These are phyloP conservation scores for Narthecium ossifragum DNA, from an alignment of 106 monocot genomes.

Conservation along the genomic window DNA sequence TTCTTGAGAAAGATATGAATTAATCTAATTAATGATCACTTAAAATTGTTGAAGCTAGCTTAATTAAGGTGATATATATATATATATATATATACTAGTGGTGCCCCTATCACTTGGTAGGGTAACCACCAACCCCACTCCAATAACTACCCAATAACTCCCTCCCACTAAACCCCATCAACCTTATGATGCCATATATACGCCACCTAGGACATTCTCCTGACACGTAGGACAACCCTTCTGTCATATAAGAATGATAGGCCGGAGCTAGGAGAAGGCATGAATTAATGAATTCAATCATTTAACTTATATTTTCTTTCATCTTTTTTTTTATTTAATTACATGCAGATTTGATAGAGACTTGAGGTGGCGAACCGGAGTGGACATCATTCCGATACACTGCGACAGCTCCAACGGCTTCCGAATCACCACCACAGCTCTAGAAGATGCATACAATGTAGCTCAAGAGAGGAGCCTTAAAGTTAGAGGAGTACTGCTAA, in stretches of 20 bases:
- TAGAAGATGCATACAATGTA: constrained; percentile 24
- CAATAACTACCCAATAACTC: too few species aligned
- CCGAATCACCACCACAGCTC: constrained; percentile 24
- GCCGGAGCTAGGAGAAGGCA: too few species aligned
- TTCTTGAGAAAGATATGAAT: background rate
- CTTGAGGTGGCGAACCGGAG: constrained; percentile 65
- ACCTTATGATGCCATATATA: too few species aligned
- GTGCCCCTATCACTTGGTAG: too few species aligned
- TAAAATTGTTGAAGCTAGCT: too few species aligned
- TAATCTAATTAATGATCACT: too few species aligned
- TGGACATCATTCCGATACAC: constrained; percentile 46
- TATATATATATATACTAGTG: background rate
- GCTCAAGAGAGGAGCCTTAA: constrained; percentile 14
- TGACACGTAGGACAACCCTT: too few species aligned
- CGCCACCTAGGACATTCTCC: too few species aligned
- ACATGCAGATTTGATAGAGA: constrained; percentile 58
- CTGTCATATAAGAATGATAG: too few species aligned
- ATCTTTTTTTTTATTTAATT: background rate
- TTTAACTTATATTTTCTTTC: background rate
- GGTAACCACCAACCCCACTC: too few species aligned
- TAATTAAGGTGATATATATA: background rate
- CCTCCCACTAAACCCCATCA: too few species aligned
- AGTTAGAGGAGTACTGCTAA: constrained; percentile 39
- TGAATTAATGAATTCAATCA: background rate
- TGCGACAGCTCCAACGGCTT: constrained; percentile 49